These are phyloP conservation scores for Teratosphaeria zuluensis DNA, from an alignment of 2,329 filamentous ascomycete genomes.

Conservation along the genomic window DNA sequence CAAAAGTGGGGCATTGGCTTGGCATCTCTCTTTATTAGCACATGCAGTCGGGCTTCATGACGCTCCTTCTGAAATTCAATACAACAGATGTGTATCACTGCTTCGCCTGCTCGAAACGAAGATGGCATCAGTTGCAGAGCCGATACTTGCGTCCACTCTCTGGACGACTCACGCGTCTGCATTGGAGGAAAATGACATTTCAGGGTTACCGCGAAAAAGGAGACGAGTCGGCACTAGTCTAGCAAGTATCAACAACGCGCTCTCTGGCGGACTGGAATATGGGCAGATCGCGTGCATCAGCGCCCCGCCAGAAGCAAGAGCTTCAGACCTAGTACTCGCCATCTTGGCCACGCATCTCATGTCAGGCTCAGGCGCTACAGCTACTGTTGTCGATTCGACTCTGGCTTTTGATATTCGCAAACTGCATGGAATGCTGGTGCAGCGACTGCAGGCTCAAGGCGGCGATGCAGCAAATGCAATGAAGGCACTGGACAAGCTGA, in stretches of 20 bases:
- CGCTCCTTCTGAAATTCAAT: too few relatives aligned
- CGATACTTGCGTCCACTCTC: slow-evolving; percentile 13
- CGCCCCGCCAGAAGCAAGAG: slow-evolving; percentile 19
- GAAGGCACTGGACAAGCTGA: slow-evolving; percentile 33
- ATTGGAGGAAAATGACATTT: background rate
- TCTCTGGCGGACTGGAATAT: slow-evolving; percentile 30
- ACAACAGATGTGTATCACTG: too few relatives aligned
- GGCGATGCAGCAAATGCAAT: slow-evolving; percentile 22
- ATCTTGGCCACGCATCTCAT: slow-evolving; percentile 33
- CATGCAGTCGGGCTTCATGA: slow-evolving; percentile 12
- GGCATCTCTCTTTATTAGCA: background rate
- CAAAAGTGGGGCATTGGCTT: background rate
- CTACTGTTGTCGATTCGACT: slow-evolving; percentile 38
- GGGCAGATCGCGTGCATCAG: slow-evolving; percentile 28
- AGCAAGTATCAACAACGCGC: slow-evolving; percentile 24
- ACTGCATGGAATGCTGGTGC: slow-evolving; percentile 20
- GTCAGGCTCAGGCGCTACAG: slow-evolving; percentile 15
- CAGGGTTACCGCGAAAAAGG: background rate
- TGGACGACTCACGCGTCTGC: slow-evolving; percentile 1
- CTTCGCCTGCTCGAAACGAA: too few relatives aligned
- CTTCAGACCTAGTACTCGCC: slow-evolving; percentile 22
- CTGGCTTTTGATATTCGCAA: slow-evolving; percentile 36
- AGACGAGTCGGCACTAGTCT: background rate
- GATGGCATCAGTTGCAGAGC: slow-evolving; percentile 9
- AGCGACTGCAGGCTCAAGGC: slow-evolving; percentile 4